Base-by-base conservation (phyloP, 2,329 filamentous ascomycete species). In the Pleomassaria siparia region DNA sequence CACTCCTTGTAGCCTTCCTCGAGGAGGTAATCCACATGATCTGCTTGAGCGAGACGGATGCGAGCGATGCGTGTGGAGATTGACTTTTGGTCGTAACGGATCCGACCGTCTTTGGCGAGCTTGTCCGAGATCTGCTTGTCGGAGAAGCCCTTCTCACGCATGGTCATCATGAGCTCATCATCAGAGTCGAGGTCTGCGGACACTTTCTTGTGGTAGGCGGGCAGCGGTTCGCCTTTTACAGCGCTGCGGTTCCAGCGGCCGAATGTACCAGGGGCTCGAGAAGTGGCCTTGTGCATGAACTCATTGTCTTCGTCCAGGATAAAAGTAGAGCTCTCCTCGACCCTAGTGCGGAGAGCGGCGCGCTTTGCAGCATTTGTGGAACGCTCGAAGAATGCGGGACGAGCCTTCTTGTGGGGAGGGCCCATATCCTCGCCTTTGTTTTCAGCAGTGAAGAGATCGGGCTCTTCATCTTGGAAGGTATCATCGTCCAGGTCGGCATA, bases 1-100 rank as follows among this genome's bases (percentile, higher is more conserved):
- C 78, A 81, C 55, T 77, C 76, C 41, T 69, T 75, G 50, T 75
- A 61, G 30, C 76, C 72, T 41, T 75, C 72, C 37, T 75, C 69
- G 0, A 81, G 65, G 20, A 72, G 62, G 36, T 72, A 68, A 47
- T 80, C 76, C n/a, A 75, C 66, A 18, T 68, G 66, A 29, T 70
- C 62, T 26, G 72, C 70, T 36, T 77, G 64, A 1, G 69, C 71
- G 29, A 70, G 65, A 44, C 72, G 72, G 41, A 80, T 69, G 18
- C 77, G 74, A 33, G 63, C 57, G 60, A 74, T 77, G 30, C 77
- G 75, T 26, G 74, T 76, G 16, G 71, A 70, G 43, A 80, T 74
- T 2, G 75, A 75, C 64, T 78, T 77, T 20, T 63, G 57, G 22
- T 73, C 71, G 56, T 78, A 79, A 18, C 63, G 62, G 35, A 70